Percentiles rank a stretch among this genome's conserved stretches.
phyloP scores from a whole-genome alignment of 2,329 filamentous ascomycete genomes.

The Xylariaceae sp. region DNA sequence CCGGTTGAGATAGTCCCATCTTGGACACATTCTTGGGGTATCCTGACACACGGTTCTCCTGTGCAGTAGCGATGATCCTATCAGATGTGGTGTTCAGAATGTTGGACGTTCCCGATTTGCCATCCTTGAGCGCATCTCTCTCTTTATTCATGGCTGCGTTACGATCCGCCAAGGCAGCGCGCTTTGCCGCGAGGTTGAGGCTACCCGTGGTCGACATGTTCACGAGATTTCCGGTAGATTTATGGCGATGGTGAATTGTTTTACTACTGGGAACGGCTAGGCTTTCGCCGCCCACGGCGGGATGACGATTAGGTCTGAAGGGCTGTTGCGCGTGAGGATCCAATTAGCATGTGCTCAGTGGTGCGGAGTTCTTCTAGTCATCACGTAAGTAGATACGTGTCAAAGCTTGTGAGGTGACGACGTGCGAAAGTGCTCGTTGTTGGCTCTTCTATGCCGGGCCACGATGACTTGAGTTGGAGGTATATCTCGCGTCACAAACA shows the following conservation, averaged over 20 bases:
- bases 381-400: background rate
- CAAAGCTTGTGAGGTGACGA: background rate
- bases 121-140: constrained; percentile 21
- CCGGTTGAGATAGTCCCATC: constrained; percentile 35
- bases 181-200: constrained; percentile 63
- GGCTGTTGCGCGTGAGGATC: constrained; percentile 46
- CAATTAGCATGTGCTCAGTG: constrained; percentile 10
- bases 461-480: constrained; percentile 4
- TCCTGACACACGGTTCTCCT: constrained; percentile 38
- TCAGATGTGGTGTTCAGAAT: constrained; percentile 17
- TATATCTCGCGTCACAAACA: constrained; percentile 5
- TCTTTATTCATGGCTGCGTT: constrained; percentile 61
- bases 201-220: constrained; percentile 45
- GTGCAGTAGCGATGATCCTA: constrained; percentile 29
- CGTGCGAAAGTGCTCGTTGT: background rate
- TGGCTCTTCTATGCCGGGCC: background rate
- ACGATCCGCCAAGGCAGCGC: constrained; percentile 75
- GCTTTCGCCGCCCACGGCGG: constrained; percentile 67
- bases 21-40: constrained; percentile 21
- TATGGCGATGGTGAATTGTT: constrained; percentile 71
- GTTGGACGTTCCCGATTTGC: constrained; percentile 31
- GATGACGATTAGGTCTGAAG: constrained; percentile 57
- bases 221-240: constrained; percentile 64
- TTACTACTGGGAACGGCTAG: constrained; percentile 49
- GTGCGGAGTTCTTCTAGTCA: background rate